Percentiles rank a stretch among this genome's conserved stretches.
Evolutionary conservation across 768 basidiomycete genomes (phyloP).

Genomic region (Hericium rajendrae): DNA sequence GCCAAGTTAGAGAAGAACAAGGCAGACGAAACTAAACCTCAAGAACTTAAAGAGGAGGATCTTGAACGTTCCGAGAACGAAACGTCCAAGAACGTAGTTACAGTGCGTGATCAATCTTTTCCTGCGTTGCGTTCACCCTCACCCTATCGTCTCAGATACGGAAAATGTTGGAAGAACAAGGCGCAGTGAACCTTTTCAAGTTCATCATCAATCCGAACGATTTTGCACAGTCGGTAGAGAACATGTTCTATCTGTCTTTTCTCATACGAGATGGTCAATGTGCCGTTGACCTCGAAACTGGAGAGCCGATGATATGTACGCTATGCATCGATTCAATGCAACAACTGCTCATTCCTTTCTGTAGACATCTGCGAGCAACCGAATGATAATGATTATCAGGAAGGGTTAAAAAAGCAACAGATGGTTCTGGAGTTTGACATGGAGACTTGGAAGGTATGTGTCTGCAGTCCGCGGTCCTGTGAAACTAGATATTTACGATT

Average conservation of each 20-base stretch:
- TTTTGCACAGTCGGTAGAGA: slow-evolving; percentile 93
- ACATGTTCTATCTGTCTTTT: slow-evolving; percentile 92
- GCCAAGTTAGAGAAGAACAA: slow-evolving; percentile 64
- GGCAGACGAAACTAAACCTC: slow-evolving; percentile 58
- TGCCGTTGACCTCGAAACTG: slow-evolving; percentile 59
- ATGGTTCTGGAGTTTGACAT: slow-evolving; percentile 89
- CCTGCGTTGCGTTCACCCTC: background rate
- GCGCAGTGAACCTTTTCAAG: slow-evolving; percentile 66
- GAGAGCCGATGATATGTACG: slow-evolving; percentile 71
- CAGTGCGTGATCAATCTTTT: slow-evolving; percentile 33
- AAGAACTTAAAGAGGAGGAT: slow-evolving; percentile 77
- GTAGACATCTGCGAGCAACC: slow-evolving; percentile 60
- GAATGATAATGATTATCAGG: slow-evolving; percentile 48
- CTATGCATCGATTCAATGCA: background rate
- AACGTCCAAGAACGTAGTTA: slow-evolving; percentile 76
- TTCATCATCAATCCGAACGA: slow-evolving; percentile 86
- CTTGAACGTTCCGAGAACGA: slow-evolving; percentile 80
- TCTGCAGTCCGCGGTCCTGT: background rate
- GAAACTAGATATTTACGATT: background rate
- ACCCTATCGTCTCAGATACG: slow-evolving; percentile 38
- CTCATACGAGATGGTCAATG: slow-evolving; percentile 80
- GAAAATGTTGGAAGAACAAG: slow-evolving; percentile 41
- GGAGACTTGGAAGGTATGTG: slow-evolving; percentile 74
- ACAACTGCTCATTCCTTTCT: background rate
- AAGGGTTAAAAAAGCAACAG: slow-evolving; percentile 67